phyloP scores from a whole-genome alignment of 2,329 filamentous ascomycete species.

The Canariomyces notabilis region DNA sequence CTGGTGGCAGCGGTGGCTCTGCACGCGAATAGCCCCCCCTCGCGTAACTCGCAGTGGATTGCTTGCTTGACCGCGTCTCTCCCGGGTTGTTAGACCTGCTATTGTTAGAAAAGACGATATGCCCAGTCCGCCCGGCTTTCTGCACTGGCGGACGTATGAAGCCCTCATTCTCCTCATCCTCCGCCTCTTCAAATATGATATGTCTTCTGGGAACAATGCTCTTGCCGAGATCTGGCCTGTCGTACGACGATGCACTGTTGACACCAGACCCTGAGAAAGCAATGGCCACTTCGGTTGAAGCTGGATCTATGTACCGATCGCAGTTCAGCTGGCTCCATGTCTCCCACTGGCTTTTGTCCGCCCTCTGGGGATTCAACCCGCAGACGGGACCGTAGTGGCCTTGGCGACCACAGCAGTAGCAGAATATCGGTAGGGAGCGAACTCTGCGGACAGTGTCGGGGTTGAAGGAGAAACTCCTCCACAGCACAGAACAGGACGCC shows the following conservation, averaged over 20 bases:
- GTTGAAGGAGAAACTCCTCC: constrained; percentile 50
- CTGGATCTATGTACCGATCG: constrained; percentile 44
- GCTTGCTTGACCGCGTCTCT: constrained; percentile 3
- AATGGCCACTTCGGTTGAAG: constrained; percentile 38
- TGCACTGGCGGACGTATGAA: constrained; percentile 37
- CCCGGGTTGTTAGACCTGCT: constrained; percentile 2
- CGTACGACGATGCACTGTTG: background rate
- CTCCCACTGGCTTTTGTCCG: constrained; percentile 30
- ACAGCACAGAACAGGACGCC: constrained; percentile 53
- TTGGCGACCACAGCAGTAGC: constrained; percentile 50
- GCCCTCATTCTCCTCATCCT: constrained; percentile 36
- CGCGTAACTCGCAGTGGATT: constrained; percentile 7
- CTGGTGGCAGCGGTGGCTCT: constrained; percentile 21
- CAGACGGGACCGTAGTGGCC: constrained; percentile 58
- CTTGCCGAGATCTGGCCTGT: constrained; percentile 25
- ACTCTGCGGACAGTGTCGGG: constrained; percentile 43
- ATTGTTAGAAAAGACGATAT: constrained; percentile 14
- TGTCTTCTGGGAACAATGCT: constrained; percentile 32
- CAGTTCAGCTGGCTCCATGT: constrained; percentile 51
- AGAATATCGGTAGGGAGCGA: constrained; percentile 45
- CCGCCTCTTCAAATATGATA: constrained; percentile 43
- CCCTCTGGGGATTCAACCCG: constrained; percentile 26
- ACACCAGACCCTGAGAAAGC: constrained; percentile 20
- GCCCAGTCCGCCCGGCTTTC: constrained; percentile 30
- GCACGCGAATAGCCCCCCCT: background rate